Percentiles rank a stretch among this genome's conserved stretches.
phyloP scores from a whole-genome alignment of 2,329 filamentous ascomycete species.

The Ophiosphaerella herpotricha region DNA sequence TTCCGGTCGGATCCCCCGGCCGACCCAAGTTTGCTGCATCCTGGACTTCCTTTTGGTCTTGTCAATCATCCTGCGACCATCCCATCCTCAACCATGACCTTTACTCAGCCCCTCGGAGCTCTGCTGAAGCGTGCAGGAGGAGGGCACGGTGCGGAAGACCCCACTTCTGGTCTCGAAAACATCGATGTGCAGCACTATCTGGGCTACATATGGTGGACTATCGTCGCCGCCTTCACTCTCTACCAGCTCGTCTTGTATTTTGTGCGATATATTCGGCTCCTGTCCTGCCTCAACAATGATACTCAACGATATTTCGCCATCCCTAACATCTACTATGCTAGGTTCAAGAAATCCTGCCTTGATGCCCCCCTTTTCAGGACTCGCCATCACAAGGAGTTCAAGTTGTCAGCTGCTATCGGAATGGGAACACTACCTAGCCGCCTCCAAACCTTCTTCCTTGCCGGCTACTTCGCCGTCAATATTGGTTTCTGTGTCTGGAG shows the following conservation, averaged over 20 bases:
- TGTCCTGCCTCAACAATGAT: slow-evolving; percentile 78
- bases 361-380: slow-evolving; percentile 54
- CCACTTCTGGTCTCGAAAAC: slow-evolving; percentile 37
- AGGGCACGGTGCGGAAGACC: slow-evolving; percentile 27
- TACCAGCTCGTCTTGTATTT: slow-evolving; percentile 69
- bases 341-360: slow-evolving; percentile 53
- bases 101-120: slow-evolving; percentile 19
- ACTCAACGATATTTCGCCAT: slow-evolving; percentile 77
- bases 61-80: slow-evolving; percentile 20
- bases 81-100: slow-evolving; percentile 28
- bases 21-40: slow-evolving; percentile 13
- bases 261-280: slow-evolving; percentile 70
- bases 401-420: slow-evolving; percentile 54
- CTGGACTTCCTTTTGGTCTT: slow-evolving; percentile 19
- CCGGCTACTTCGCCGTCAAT: slow-evolving; percentile 56
- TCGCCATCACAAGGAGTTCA: slow-evolving; percentile 58
- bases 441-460: slow-evolving; percentile 53
- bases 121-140: slow-evolving; percentile 31
- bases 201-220: slow-evolving; percentile 59
- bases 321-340: slow-evolving; percentile 57
- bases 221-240: slow-evolving; percentile 66
- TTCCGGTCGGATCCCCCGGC: slow-evolving; percentile 21
- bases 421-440: slow-evolving; percentile 56
- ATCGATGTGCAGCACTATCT: slow-evolving; percentile 43
- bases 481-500: slow-evolving; percentile 52